Evolutionary conservation across 2,329 filamentous ascomycete species (phyloP).

Genomic region (Aulographum hederae): DNA sequence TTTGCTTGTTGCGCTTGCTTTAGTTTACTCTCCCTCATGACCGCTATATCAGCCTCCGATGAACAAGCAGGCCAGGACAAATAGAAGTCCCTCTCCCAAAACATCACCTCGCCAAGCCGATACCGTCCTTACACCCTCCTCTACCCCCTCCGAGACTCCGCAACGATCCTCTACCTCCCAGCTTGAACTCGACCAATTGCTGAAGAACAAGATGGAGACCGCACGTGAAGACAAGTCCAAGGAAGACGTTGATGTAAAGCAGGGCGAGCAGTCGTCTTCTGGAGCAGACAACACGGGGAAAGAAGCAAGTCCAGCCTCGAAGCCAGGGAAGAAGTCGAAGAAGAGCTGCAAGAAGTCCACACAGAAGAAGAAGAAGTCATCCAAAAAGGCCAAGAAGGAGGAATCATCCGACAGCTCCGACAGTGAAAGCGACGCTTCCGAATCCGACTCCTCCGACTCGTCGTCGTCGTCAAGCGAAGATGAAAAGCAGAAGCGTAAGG

Average conservation of each 20-base stretch:
- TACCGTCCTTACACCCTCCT: neutral
- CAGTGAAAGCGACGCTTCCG: slow-evolving; percentile 4
- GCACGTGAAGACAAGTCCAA: slow-evolving; percentile 2
- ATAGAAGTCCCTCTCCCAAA: too few species aligned
- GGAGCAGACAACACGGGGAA: neutral
- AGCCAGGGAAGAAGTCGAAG: slow-evolving; percentile 6
- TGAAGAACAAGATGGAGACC: neutral
- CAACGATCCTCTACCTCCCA: neutral
- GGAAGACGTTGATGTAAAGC: slow-evolving; percentile 8
- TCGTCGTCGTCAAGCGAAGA: slow-evolving; percentile 3
- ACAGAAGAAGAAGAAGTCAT: slow-evolving; percentile 9
- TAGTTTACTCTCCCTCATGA: too few species aligned
- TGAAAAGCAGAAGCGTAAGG: slow-evolving; percentile 6
- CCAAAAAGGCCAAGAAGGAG: slow-evolving; percentile 7
- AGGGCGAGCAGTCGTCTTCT: too few species aligned
- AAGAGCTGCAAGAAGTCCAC: neutral
- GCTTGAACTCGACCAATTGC: neutral
- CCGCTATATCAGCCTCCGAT: too few species aligned
- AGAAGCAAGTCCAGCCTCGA: neutral
- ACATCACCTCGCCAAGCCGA: too few species aligned
- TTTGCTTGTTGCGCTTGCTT: too few species aligned
- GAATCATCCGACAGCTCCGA: slow-evolving; percentile 6
- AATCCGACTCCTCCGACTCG: slow-evolving; percentile 3
- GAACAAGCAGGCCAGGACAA: too few species aligned
- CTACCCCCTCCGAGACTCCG: neutral